Evolutionary conservation across 306 rosid genomes (phyloP).

Genomic region (Prunus kanzakura): DNA sequence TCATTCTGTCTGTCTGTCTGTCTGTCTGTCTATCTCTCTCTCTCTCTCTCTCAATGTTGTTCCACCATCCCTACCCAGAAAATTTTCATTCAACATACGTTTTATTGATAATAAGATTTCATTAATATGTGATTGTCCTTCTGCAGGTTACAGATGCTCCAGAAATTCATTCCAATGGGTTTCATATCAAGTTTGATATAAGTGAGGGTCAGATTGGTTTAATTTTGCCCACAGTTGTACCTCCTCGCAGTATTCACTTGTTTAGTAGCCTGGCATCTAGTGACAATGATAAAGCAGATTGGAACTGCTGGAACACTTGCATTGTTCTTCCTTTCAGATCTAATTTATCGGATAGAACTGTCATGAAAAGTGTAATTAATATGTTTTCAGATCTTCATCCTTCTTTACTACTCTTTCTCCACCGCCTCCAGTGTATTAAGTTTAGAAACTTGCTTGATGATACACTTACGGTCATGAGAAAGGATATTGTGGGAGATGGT

Average conservation of each 20-base stretch:
- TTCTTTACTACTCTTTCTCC: slow-evolving; percentile 85
- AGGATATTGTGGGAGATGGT: slow-evolving; percentile 74
- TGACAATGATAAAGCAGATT: slow-evolving; percentile 39
- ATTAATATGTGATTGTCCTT: slow-evolving; percentile 24
- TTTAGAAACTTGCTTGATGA: slow-evolving; percentile 67
- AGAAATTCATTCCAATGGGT: slow-evolving; percentile 96
- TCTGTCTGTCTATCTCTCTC: too few relatives aligned
- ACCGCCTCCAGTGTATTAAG: slow-evolving; percentile 82
- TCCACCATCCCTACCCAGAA: too few relatives aligned
- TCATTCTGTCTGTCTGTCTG: background rate
- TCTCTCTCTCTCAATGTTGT: too few relatives aligned
- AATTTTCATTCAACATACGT: too few relatives aligned
- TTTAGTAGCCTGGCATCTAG: slow-evolving; percentile 55
- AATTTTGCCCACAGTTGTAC: slow-evolving; percentile 79
- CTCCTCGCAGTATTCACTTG: slow-evolving; percentile 59
- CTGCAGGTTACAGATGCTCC: slow-evolving; percentile 96
- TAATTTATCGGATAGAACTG: slow-evolving; percentile 48
- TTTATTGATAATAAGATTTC: slow-evolving; percentile 7
- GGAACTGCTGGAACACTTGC: slow-evolving; percentile 76
- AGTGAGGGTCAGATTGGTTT: slow-evolving; percentile 96
- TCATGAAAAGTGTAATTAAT: slow-evolving; percentile 51
- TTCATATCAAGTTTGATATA: slow-evolving; percentile 94
- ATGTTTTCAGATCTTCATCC: slow-evolving; percentile 98
- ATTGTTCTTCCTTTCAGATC: slow-evolving; percentile 88
- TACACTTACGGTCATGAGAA: slow-evolving; percentile 70